These are phyloP conservation scores for Didymella lethalis DNA, from an alignment of 2,329 filamentous ascomycete species.

Conservation along the genomic window DNA sequence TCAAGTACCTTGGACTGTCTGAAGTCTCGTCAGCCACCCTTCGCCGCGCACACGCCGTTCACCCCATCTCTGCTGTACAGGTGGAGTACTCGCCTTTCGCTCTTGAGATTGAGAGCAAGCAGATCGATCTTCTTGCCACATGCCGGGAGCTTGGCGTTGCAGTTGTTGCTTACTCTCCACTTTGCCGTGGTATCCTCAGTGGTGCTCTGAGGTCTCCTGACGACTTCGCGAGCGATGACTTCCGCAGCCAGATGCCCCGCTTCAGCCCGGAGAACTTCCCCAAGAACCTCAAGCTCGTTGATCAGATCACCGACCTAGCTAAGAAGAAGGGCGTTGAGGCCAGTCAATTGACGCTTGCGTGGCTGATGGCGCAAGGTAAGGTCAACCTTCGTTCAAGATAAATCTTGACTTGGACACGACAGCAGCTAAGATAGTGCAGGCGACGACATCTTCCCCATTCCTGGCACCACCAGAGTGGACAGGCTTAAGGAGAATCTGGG, in stretches of 20 bases:
- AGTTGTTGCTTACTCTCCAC: constrained; percentile 51
- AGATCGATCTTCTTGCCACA: constrained; percentile 48
- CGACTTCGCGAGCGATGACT: constrained; percentile 54
- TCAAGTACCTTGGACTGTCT: constrained; percentile 57
- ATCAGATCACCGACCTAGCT: constrained; percentile 42
- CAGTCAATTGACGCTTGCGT: constrained; percentile 63
- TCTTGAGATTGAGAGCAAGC: constrained; percentile 56
- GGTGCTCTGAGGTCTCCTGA: constrained; percentile 49
- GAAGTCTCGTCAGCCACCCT: constrained; percentile 56
- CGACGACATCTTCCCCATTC: constrained; percentile 65
- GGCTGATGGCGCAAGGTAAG: constrained; percentile 47
- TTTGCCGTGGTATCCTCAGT: constrained; percentile 47
- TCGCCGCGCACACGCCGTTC: constrained; percentile 58
- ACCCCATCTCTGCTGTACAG: constrained; percentile 59
- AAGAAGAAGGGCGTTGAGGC: constrained; percentile 62
- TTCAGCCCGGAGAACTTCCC: constrained; percentile 54
- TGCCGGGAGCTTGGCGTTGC: constrained; percentile 56
- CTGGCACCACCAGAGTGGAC: constrained; percentile 52
- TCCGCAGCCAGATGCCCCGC: constrained; percentile 46
- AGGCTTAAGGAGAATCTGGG: constrained; percentile 45
- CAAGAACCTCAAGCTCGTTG: constrained; percentile 49
- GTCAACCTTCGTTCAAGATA: background rate
- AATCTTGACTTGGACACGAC: background rate
- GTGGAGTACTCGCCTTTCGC: constrained; percentile 61
- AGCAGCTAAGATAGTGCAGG: constrained; percentile 22